These are phyloP conservation scores for Penstemon barbatus DNA, from an alignment of 257 asterid species.

Conservation along the genomic window DNA sequence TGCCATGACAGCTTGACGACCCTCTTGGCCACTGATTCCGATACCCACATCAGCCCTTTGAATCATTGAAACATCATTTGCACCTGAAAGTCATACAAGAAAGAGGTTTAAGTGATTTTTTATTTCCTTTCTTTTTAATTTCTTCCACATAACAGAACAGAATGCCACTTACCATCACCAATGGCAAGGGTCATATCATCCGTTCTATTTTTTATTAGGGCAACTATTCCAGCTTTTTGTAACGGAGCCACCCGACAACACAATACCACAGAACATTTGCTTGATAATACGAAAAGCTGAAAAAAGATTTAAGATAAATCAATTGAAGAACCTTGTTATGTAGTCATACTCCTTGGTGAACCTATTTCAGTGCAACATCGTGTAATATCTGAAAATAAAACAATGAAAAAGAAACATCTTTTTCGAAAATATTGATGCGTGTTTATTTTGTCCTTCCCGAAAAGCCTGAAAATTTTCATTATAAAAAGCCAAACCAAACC, in stretches of 20 bases:
- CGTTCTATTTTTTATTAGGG: slow-evolving; percentile 75
- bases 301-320: slow-evolving; percentile 17
- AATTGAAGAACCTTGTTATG: neutral
- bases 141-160: neutral
- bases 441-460: no score
- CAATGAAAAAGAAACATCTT: no score
- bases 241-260: slow-evolving; percentile 99
- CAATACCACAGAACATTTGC: slow-evolving; percentile 85
- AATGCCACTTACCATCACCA: slow-evolving; percentile 81
- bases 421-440: no score
- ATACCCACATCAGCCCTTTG: slow-evolving; percentile 99
- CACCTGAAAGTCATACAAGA: slow-evolving; percentile 56
- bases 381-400: no score
- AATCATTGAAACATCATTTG: slow-evolving; percentile 98
- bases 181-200: slow-evolving; percentile 95
- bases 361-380: no score
- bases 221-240: slow-evolving; percentile 97
- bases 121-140: neutral
- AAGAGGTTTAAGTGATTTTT: neutral
- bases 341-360: no score
- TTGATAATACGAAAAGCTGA: slow-evolving; percentile 84
- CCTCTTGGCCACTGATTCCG: slow-evolving; percentile 99
- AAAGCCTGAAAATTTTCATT: no score
- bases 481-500: no score
- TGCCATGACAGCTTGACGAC: slow-evolving; percentile 99